These are phyloP conservation scores for Apiospora malaysiana DNA, from an alignment of 2,329 filamentous ascomycete species.

Conservation along the genomic window DNA sequence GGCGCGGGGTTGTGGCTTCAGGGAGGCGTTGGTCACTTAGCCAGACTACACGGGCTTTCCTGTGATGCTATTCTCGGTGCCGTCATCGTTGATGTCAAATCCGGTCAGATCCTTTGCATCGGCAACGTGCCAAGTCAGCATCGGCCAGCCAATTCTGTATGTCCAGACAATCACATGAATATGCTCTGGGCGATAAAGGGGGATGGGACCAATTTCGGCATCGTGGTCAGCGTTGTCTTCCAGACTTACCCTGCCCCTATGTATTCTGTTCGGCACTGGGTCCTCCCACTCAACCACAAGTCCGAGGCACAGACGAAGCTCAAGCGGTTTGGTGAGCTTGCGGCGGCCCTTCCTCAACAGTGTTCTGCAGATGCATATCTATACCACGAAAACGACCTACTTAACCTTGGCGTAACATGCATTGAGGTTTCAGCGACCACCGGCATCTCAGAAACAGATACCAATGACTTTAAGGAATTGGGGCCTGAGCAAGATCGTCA, in stretches of 20 bases:
- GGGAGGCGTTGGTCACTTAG: constrained; percentile 68
- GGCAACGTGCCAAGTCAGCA: constrained; percentile 56
- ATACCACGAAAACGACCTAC: constrained; percentile 50
- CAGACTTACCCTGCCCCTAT: constrained; percentile 49
- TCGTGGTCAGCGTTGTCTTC: constrained; percentile 60
- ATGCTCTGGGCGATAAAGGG: constrained; percentile 64
- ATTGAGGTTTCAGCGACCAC: constrained; percentile 44
- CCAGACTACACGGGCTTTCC: constrained; percentile 59
- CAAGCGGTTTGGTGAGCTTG: background rate
- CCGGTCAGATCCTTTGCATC: constrained; percentile 53
- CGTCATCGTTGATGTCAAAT: constrained; percentile 58
- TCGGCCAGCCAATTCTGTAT: constrained; percentile 46
- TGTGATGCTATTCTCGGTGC: constrained; percentile 67
- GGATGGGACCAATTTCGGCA: constrained; percentile 64
- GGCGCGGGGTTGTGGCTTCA: constrained; percentile 69
- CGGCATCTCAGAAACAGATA: background rate
- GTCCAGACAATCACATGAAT: constrained; percentile 54
- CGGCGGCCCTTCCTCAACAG: constrained; percentile 47
- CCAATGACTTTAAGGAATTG: constrained; percentile 26
- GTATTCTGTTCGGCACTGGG: constrained; percentile 49
- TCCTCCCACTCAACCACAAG: constrained; percentile 38
- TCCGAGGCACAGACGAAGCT: background rate
- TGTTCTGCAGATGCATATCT: constrained; percentile 62
- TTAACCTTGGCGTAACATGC: constrained; percentile 59
- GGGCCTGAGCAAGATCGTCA: constrained; percentile 42